Evolutionary conservation across 805 yeast genomes (phyloP), one percentile per base, ranked within the genome.

Genomic region (Torulaspora quercuum): DNA sequence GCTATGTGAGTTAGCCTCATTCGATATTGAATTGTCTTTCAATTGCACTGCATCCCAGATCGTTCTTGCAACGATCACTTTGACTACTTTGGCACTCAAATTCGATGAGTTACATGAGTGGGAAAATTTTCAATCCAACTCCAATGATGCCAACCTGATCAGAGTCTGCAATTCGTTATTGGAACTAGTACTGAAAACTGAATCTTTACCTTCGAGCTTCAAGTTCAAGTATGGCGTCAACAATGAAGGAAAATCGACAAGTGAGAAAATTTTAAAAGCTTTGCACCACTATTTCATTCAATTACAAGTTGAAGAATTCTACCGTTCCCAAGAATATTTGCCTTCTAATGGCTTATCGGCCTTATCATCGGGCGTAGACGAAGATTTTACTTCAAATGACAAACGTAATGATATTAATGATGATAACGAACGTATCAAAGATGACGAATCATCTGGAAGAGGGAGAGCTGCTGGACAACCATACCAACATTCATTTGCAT

Each of bases 1-100:
- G 61, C 57, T 82, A 29, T 78, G 87, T 50, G 88, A 82, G 53
- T 63, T 81, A 49, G 69, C 79, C 37, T 78, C 76, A 42, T 80
- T 82, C 57, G 75, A 79, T 53, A 72, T 76, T 33, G 72, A 71
- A 41, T 61, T 80, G 40, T 73, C 78, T 39, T 73, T 75, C 54
- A 69, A 68, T 45, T 73, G 61, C 47, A 54, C 72, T 3, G 54
- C 69, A 6, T 65, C 71, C 22, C 61, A 69, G 27, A 63, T 75
- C 35, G 71, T 82, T 28, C 65, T 73, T 39, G 75, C 81, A 28
- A 68, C 82, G 5, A 61, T 72, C 22, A 52, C 68, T 22, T 42
- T 79, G 27, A 69, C 75, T 16, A 54, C 65, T 14, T 61, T 68
- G 36, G 63, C 71, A 7, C 65, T 79, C 29, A 63, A 73, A 32